Conservation (phyloP, 805 yeast genomes). For the Nakazawaea ambrosiae region DNA sequence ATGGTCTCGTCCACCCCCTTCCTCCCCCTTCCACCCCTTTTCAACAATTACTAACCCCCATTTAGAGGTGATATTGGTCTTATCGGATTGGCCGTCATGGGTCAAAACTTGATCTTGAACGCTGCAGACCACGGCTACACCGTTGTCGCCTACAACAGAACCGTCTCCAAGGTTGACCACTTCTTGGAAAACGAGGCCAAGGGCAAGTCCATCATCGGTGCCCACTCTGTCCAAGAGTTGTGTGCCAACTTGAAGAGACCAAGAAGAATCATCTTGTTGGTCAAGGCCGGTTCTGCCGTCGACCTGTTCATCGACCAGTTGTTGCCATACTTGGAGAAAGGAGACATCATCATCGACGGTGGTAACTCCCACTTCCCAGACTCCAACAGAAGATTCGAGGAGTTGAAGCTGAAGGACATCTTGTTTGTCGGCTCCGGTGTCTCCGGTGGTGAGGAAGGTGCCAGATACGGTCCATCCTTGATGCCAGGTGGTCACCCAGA, state of each 20-base stretch:
- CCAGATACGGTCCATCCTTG: conserved; percentile 97
- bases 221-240: conserved; percentile 86
- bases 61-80: conserved; percentile 92
- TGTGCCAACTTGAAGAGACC: conserved; percentile 90
- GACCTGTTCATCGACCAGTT: conserved; percentile 85
- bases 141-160: conserved; percentile 98
- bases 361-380: conserved; percentile 99
- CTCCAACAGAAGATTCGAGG: conserved; percentile 92
- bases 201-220: conserved; percentile 95
- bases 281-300: conserved; percentile 95
- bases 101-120: conserved; percentile 94
- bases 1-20: no score
- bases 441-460: conserved; percentile 99
- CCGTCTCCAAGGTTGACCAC: conserved; percentile 90
- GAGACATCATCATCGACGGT: conserved; percentile 98
- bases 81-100: conserved; percentile 99
- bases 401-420: conserved; percentile 80
- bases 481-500: conserved; percentile 99
- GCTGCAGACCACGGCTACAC: conserved; percentile 99
- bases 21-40: no score
- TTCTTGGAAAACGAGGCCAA: conserved; percentile 93
- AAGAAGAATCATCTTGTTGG: conserved; percentile 88
- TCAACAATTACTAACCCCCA: not conserved
- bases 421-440: conserved; percentile 98
- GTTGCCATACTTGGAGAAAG: conserved; percentile 87